These are phyloP conservation scores for Scedosporium aurantiacum DNA, from an alignment of 2,329 filamentous ascomycete species.

Conservation along the genomic window DNA sequence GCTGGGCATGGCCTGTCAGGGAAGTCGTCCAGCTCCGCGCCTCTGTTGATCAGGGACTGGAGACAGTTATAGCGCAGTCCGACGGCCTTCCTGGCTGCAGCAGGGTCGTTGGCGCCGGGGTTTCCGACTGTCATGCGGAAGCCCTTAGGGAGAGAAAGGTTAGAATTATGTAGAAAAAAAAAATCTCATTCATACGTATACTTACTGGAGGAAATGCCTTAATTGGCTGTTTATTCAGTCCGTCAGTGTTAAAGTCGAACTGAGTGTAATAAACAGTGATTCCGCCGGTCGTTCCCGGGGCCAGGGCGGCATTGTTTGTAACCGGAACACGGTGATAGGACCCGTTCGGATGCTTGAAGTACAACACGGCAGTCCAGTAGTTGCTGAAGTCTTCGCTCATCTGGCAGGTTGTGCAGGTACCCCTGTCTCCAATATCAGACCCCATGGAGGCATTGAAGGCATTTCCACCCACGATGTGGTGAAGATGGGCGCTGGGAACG, in stretches of 20 bases:
- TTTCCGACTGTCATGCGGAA: constrained; percentile 38
- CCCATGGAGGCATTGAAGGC: constrained; percentile 35
- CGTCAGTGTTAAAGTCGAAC: constrained; percentile 19
- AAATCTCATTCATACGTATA: constrained; percentile 22
- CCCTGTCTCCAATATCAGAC: constrained; percentile 26
- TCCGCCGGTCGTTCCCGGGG: constrained; percentile 25
- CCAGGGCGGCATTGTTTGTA: constrained; percentile 38
- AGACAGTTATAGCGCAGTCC: constrained; percentile 35
- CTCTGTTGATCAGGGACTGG: constrained; percentile 29
- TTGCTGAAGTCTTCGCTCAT: constrained; percentile 14
- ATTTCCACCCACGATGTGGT: constrained; percentile 38
- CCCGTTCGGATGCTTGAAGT: constrained; percentile 26
- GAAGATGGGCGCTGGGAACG: constrained; percentile 37
- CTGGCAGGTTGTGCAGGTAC: constrained; percentile 30
- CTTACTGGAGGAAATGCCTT: constrained; percentile 22
- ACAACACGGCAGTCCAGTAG: constrained; percentile 26
- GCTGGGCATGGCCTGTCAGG: constrained; percentile 33
- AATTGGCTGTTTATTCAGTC: constrained; percentile 21
- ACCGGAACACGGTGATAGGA: constrained; percentile 33
- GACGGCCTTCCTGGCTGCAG: constrained; percentile 20
- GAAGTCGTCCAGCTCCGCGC: constrained; percentile 39
- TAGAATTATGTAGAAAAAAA: constrained; percentile 9
- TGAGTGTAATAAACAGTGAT: constrained; percentile 35
- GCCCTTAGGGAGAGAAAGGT: constrained; percentile 16
- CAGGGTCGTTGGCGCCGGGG: constrained; percentile 23